phyloP scores from a whole-genome alignment of 352 stramenopile genomes.

The Phytopythium oedochilum region DNA sequence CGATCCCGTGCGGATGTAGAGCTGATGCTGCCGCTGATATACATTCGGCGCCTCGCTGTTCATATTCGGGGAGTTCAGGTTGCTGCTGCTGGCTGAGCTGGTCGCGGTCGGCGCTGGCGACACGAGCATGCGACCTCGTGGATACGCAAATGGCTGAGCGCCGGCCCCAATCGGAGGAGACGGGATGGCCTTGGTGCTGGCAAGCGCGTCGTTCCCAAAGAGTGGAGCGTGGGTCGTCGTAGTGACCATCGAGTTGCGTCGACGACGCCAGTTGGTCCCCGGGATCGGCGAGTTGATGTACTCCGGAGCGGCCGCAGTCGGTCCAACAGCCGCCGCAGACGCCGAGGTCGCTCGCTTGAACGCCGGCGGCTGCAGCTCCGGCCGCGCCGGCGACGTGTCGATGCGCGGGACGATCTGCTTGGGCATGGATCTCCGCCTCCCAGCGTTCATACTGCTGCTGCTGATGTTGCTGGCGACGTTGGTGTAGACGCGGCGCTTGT shows the following conservation, averaged over 20 bases:
- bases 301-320: slow-evolving; percentile 26
- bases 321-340: background rate
- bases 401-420: slow-evolving; percentile 25
- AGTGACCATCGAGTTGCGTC: slow-evolving; percentile 46
- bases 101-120: slow-evolving; percentile 8
- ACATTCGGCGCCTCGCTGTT: background rate
- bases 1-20: background rate
- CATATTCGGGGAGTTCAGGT: slow-evolving; percentile 7
- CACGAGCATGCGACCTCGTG: slow-evolving; percentile 18
- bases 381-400: slow-evolving; percentile 12
- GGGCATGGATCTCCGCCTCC: slow-evolving; percentile 8
- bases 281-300: slow-evolving; percentile 57
- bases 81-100: slow-evolving; percentile 1
- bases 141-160: slow-evolving; percentile 12
- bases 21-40: background rate
- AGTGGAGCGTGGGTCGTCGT: slow-evolving; percentile 15
- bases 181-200: slow-evolving; percentile 7
- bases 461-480: slow-evolving; percentile 10
- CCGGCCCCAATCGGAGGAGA: slow-evolving; percentile 12
- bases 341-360: slow-evolving; percentile 5
- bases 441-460: slow-evolving; percentile 7
- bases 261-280: slow-evolving; percentile 34
- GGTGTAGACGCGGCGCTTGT: slow-evolving; percentile 5
- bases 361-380: background rate
- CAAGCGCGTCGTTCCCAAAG: background rate